These are phyloP conservation scores for Penicillium sp. DNA, from an alignment of 2,329 filamentous ascomycete genomes.

Conservation along the genomic window DNA sequence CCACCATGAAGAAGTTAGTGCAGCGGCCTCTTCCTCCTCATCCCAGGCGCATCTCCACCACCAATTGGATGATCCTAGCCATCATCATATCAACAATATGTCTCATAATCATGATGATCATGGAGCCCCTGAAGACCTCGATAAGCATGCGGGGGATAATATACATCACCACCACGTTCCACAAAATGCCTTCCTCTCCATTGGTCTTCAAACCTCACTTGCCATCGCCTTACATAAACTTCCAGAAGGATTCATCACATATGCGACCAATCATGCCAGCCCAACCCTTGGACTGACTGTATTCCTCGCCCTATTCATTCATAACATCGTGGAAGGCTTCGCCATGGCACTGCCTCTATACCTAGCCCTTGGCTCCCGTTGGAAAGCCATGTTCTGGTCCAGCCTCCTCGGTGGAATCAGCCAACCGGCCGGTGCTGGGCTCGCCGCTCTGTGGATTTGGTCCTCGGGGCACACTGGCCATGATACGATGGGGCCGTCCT, in stretches of 20 bases:
- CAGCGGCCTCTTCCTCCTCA: not conserved
- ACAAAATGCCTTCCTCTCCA: slow-evolving; percentile 87
- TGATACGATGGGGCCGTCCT: slow-evolving; percentile 44
- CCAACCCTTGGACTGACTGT: slow-evolving; percentile 84
- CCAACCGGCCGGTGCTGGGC: slow-evolving; percentile 80
- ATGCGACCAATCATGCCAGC: slow-evolving; percentile 95
- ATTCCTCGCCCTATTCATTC: slow-evolving; percentile 93
- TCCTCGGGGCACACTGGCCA: slow-evolving; percentile 55
- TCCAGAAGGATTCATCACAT: slow-evolving; percentile 83
- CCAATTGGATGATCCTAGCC: not conserved
- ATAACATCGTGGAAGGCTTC: slow-evolving; percentile 98
- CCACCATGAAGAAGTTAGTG: not conserved
- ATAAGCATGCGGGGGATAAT: slow-evolving; percentile 31
- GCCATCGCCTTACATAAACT: slow-evolving; percentile 96
- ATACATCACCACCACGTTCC: slow-evolving; percentile 91
- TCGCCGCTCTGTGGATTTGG: slow-evolving; percentile 85
- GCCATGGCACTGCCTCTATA: slow-evolving; percentile 90
- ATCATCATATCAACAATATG: not conserved
- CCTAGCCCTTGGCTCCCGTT: slow-evolving; percentile 78
- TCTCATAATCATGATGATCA: not conserved
- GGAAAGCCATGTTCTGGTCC: slow-evolving; percentile 80
- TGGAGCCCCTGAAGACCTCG: slow-evolving; percentile 11
- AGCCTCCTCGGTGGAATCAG: slow-evolving; percentile 80
- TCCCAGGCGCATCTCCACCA: not conserved
- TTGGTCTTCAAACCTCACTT: slow-evolving; percentile 92